Evolutionary conservation across 2,329 filamentous ascomycete species (phyloP).

Genomic region (Fusarium burgessii): DNA sequence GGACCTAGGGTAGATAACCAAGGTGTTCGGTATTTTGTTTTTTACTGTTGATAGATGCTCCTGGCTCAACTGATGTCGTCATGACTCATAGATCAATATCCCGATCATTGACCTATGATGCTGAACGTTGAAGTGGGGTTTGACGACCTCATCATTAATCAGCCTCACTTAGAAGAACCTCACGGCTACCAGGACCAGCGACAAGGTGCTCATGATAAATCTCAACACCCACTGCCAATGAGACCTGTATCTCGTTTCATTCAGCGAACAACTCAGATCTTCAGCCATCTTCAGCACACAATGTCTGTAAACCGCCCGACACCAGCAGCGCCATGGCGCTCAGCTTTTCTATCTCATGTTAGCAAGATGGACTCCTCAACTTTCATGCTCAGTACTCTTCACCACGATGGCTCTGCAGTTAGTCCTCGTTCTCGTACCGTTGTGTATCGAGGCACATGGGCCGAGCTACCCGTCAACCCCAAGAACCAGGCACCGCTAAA

Average conservation of each 20-base stretch:
- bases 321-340: slow-evolving; percentile 65
- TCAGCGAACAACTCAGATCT: slow-evolving; percentile 46
- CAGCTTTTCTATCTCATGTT: slow-evolving; percentile 64
- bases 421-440: slow-evolving; percentile 78
- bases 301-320: slow-evolving; percentile 43
- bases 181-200: neutral
- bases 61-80: slow-evolving; percentile 2
- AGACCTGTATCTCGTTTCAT: slow-evolving; percentile 24
- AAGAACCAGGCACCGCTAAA: slow-evolving; percentile 81
- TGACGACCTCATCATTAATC: slow-evolving; percentile 6
- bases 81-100: slow-evolving; percentile 38
- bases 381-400: slow-evolving; percentile 65
- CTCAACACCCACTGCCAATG: slow-evolving; percentile 30
- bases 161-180: slow-evolving; percentile 7
- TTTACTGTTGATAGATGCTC: neutral
- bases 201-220: neutral
- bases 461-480: slow-evolving; percentile 75
- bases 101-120: slow-evolving; percentile 30
- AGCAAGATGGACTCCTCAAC: slow-evolving; percentile 59
- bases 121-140: slow-evolving; percentile 27
- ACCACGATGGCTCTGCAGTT: slow-evolving; percentile 54
- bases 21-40: neutral
- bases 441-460: slow-evolving; percentile 88
- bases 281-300: slow-evolving; percentile 46
- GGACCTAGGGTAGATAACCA: neutral